phyloP scores from a whole-genome alignment of 2,329 filamentous ascomycete species.

The Aspergillus phoenicis region DNA sequence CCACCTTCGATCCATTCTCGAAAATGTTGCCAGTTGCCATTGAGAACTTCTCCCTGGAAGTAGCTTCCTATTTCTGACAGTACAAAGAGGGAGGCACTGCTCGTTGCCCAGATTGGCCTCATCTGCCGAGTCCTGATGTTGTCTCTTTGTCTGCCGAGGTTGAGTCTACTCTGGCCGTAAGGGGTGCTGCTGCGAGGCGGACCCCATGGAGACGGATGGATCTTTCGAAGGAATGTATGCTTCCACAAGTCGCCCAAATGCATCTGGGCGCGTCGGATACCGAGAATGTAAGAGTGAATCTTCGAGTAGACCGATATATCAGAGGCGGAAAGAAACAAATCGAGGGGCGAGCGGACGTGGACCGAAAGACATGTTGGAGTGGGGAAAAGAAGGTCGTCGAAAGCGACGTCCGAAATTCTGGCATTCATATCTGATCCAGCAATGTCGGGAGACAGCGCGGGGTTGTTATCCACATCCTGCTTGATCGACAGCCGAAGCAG shows the following conservation, averaged over 20 bases:
- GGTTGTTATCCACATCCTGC: constrained; percentile 38
- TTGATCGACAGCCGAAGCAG: constrained; percentile 66
- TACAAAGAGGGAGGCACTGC: constrained; percentile 84
- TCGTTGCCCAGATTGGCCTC: constrained; percentile 86
- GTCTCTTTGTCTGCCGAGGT: constrained; percentile 64
- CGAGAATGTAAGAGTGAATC: constrained; percentile 85
- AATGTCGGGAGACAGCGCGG: constrained; percentile 25
- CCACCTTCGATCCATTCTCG: constrained; percentile 68
- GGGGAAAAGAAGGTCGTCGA: constrained; percentile 80
- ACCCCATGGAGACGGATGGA: constrained; percentile 71
- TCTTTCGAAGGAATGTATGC: constrained; percentile 73
- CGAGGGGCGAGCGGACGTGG: constrained; percentile 76
- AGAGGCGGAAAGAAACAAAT: constrained; percentile 77
- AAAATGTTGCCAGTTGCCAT: constrained; percentile 78
- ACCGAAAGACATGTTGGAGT: constrained; percentile 71
- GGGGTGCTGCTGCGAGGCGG: constrained; percentile 65
- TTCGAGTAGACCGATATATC: constrained; percentile 79
- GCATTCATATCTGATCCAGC: constrained; percentile 26
- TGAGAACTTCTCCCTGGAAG: constrained; percentile 85
- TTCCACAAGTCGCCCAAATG: constrained; percentile 86
- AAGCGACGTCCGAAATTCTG: constrained; percentile 53
- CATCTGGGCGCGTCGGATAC: constrained; percentile 82
- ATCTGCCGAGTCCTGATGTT: constrained; percentile 66
- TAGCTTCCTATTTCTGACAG: constrained; percentile 85
- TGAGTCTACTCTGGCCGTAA: constrained; percentile 62